A percentile compares a stretch with the other conserved stretches of the same genome.
Conservation (phyloP, 805 yeast genomes). For the Candida succiphila region DNA sequence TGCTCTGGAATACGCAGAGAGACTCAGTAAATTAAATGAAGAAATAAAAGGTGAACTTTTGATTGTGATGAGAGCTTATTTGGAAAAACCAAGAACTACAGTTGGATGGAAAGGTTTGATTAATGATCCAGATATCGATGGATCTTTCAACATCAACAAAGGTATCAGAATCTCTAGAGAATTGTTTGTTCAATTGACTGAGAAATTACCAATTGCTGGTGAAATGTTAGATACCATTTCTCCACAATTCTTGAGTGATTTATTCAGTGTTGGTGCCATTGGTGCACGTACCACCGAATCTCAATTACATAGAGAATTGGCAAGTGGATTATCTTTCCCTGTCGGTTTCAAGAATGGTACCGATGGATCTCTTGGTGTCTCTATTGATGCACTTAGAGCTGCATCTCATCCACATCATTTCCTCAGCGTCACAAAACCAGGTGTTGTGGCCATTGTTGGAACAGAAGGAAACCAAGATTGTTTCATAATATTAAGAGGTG, state of each 20-base stretch:
- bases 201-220: slow-evolving; percentile 86
- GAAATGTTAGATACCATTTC: slow-evolving; percentile 98
- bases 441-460: slow-evolving; percentile 91
- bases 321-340: slow-evolving; percentile 98
- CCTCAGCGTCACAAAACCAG: slow-evolving; percentile 95
- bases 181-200: slow-evolving; percentile 73
- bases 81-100: slow-evolving; percentile 97
- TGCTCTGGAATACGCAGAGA: slow-evolving; percentile 78
- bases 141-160: slow-evolving; percentile 88
- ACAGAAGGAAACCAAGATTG: slow-evolving; percentile 94
- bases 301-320: slow-evolving; percentile 93
- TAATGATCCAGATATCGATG: slow-evolving; percentile 92
- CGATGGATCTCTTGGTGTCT: slow-evolving; percentile 88
- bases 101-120: slow-evolving; percentile 99
- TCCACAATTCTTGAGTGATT: slow-evolving; percentile 89
- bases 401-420: slow-evolving; percentile 91
- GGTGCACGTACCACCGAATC: slow-evolving; percentile 99
- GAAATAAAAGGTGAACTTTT: slow-evolving; percentile 70
- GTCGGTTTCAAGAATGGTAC: slow-evolving; percentile 98
- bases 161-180: slow-evolving; percentile 84
- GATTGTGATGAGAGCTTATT: slow-evolving; percentile 92
- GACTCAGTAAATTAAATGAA: slow-evolving; percentile 56
- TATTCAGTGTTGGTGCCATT: slow-evolving; percentile 91
- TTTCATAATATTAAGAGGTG: slow-evolving; percentile 93
- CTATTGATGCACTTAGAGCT: slow-evolving; percentile 89